Percentiles rank a stretch among this genome's conserved stretches.
These are phyloP conservation scores for Candida montana DNA, from an alignment of 805 yeast species.

Conservation along the genomic window DNA sequence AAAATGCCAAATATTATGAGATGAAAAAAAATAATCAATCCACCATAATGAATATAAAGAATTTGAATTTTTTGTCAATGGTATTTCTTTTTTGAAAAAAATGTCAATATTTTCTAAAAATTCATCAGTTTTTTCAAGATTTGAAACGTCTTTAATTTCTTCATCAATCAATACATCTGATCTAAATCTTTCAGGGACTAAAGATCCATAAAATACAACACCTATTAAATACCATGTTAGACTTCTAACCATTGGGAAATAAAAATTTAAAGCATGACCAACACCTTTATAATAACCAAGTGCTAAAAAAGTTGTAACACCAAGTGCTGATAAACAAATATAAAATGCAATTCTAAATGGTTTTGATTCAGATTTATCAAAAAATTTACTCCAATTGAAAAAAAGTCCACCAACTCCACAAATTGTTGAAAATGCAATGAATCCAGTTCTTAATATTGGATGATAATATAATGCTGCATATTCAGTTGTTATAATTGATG, in stretches of 20 bases:
- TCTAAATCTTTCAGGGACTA: slow-evolving; percentile 87
- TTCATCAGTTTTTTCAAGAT: slow-evolving; percentile 26
- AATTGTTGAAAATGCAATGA: slow-evolving; percentile 54
- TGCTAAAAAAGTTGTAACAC: slow-evolving; percentile 58
- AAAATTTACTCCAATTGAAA: slow-evolving; percentile 88
- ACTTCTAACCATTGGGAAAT: slow-evolving; percentile 66
- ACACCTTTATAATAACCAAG: slow-evolving; percentile 53
- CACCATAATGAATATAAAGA: slow-evolving; percentile 67
- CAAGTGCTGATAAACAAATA: slow-evolving; percentile 70
- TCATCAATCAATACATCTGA: slow-evolving; percentile 57
- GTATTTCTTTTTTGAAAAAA: slow-evolving; percentile 40
- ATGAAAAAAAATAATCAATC: slow-evolving; percentile 68
- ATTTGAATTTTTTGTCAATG: slow-evolving; percentile 25
- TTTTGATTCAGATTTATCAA: slow-evolving; percentile 83
- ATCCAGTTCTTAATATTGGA: slow-evolving; percentile 42
- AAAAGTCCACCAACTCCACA: slow-evolving; percentile 70
- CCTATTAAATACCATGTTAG: slow-evolving; percentile 75
- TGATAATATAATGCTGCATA: slow-evolving; percentile 67
- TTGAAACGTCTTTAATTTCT: slow-evolving; percentile 33
- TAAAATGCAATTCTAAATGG: slow-evolving; percentile 77
- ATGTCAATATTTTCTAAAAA: slow-evolving; percentile 26
- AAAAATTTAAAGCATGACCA: slow-evolving; percentile 44
- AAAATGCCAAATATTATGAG: slow-evolving; percentile 93
- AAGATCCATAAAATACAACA: slow-evolving; percentile 79
- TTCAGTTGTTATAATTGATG: slow-evolving; percentile 83